Evolutionary conservation across 345 rosid genomes (phyloP).

Genomic region (Citropsis articulata): DNA sequence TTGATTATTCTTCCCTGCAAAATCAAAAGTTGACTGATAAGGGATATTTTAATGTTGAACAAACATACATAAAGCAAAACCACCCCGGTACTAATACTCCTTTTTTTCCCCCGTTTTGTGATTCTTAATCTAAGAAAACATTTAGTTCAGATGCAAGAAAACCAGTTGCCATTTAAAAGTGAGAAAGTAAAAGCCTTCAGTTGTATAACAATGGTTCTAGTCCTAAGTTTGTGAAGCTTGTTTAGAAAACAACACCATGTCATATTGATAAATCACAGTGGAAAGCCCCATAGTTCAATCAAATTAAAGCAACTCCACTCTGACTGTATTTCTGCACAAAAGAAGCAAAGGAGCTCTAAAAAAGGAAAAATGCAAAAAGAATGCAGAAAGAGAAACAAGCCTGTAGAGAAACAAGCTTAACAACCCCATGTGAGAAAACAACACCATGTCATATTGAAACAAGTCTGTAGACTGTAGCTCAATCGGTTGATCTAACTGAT

Average conservation of each 20-base stretch:
- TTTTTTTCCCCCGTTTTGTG: neutral
- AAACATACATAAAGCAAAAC: neutral
- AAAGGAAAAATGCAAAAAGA: conserved; percentile 5
- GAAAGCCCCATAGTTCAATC: neutral
- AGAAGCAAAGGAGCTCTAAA: neutral
- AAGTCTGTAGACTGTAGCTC: neutral
- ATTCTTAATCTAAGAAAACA: neutral
- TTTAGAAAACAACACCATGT: neutral
- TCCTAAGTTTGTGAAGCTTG: conserved; percentile 1
- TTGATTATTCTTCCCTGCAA: conserved; percentile 86
- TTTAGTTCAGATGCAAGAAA: neutral
- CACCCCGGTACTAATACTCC: neutral
- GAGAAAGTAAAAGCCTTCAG: neutral
- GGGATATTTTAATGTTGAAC: neutral
- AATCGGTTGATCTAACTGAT: neutral
- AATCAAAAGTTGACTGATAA: conserved; percentile 1
- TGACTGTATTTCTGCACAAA: neutral
- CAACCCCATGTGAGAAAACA: too few species aligned
- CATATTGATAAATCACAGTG: neutral
- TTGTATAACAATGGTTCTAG: neutral
- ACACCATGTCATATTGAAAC: too few species aligned
- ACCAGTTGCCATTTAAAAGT: neutral
- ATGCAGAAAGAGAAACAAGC: neutral
- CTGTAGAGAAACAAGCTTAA: neutral
- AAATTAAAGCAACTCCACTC: neutral